Conservation (phyloP, 805 yeast species). For the Ogataea nonfermentans region DNA sequence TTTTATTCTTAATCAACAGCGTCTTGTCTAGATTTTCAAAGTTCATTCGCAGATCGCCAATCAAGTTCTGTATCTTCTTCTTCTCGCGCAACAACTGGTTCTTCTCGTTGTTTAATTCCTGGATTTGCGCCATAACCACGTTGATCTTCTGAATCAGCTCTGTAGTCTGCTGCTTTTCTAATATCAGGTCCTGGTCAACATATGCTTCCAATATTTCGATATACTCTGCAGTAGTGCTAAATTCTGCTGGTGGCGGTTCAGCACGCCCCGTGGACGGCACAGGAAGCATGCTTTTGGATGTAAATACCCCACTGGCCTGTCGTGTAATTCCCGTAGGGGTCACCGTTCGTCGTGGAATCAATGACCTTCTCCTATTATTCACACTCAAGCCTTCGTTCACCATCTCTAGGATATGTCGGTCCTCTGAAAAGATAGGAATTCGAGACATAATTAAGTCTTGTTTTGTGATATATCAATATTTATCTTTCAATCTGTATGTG, state of each 20-base stretch:
- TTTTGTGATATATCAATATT: constrained; percentile 6
- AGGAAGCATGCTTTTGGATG: constrained; percentile 13
- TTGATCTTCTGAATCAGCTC: constrained; percentile 16
- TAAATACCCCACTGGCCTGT: constrained; percentile 2
- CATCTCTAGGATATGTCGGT: not conserved
- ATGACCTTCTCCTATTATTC: constrained; percentile 6
- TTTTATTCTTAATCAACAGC: constrained; percentile 18
- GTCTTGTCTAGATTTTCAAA: constrained; percentile 22
- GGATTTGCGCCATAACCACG: constrained; percentile 18
- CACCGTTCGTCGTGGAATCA: constrained; percentile 14
- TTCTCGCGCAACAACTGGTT: constrained; percentile 21
- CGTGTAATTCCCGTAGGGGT: constrained; percentile 3
- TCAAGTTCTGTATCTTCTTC: constrained; percentile 15
- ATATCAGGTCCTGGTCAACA: constrained; percentile 24
- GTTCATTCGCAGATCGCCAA: constrained; percentile 17
- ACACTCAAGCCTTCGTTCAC: not conserved
- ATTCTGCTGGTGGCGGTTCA: not conserved
- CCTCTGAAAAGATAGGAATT: not conserved
- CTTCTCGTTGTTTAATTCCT: constrained; percentile 22
- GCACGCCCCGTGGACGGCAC: constrained; percentile 5
- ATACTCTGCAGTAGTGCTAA: constrained; percentile 20
- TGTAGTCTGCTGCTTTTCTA: constrained; percentile 24
- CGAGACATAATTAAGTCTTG: constrained; percentile 1
- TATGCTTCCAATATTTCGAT: constrained; percentile 24
- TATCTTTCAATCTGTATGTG: constrained; percentile 4